Evolutionary conservation across 2,329 filamentous ascomycete species (phyloP).

Genomic region (Ascochyta viciae-villosae): DNA sequence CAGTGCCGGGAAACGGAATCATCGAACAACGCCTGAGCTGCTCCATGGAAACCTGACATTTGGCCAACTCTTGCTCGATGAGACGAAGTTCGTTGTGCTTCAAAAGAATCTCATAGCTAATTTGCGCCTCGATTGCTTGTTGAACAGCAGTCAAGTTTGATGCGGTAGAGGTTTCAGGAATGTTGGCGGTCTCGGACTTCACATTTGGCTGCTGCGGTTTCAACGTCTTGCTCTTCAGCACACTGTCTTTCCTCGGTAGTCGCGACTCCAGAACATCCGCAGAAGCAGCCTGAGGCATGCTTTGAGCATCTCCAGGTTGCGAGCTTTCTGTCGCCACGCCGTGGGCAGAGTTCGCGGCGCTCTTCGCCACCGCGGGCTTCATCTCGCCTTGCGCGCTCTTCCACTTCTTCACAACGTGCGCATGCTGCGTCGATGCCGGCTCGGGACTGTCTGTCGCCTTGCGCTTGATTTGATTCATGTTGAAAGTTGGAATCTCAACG

Average conservation of each 20-base stretch:
- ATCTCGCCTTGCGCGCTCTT: conserved; percentile 45
- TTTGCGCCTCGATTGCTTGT: conserved; percentile 81
- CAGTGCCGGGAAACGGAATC: conserved; percentile 83
- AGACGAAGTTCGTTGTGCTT: conserved; percentile 94
- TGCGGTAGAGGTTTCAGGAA: conserved; percentile 34
- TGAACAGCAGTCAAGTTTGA: conserved; percentile 60
- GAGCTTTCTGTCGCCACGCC: conserved; percentile 24
- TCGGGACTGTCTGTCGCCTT: conserved; percentile 62
- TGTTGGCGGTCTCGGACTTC: conserved; percentile 33
- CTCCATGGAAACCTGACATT: conserved; percentile 91
- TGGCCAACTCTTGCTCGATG: conserved; percentile 95
- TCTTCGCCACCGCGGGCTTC: conserved; percentile 30
- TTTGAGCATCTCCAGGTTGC: conserved; percentile 23
- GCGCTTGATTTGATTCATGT: conserved; percentile 63
- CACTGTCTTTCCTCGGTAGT: conserved; percentile 39
- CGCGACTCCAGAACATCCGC: conserved; percentile 34
- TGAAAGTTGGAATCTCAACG: conserved; percentile 53
- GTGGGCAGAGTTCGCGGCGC: conserved; percentile 17
- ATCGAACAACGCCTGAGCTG: conserved; percentile 91
- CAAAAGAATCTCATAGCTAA: conserved; percentile 88
- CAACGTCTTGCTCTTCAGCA: conserved; percentile 38
- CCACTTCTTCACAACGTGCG: conserved; percentile 50
- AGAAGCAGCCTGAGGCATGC: conserved; percentile 27
- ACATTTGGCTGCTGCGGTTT: conserved; percentile 31
- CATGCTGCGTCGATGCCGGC: conserved; percentile 39